Evolutionary conservation across 176 grass and related monocot species (phyloP).

Genomic region (Oryza meridionalis): DNA sequence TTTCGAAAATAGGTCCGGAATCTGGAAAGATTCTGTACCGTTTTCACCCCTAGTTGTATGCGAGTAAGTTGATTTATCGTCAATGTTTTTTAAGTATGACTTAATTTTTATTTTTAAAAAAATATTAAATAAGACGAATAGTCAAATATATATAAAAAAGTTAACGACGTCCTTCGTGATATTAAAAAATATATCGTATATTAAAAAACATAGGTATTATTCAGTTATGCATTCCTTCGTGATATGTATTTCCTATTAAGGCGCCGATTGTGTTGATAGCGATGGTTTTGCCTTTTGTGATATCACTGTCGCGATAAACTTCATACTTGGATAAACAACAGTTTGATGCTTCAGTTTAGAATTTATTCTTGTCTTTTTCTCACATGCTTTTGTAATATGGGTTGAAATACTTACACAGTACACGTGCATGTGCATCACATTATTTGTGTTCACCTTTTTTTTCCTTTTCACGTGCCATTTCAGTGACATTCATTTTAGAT

Average conservation of each 20-base stretch:
- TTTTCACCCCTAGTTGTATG: no score
- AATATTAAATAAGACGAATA: no score
- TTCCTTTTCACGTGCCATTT: not conserved
- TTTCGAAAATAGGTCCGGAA: no score
- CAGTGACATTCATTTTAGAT: not conserved
- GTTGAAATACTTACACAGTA: not conserved
- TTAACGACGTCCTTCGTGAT: no score
- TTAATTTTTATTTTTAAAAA: no score
- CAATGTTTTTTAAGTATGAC: no score
- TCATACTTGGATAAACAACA: not conserved
- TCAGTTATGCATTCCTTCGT: not conserved
- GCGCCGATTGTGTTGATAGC: not conserved
- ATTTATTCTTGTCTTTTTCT: not conserved
- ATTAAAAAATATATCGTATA: no score
- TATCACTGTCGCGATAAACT: not conserved
- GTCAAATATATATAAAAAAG: no score
- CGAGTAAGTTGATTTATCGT: no score
- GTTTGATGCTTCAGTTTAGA: not conserved
- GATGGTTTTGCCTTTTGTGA: not conserved
- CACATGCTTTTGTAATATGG: not conserved
- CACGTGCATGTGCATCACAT: not conserved
- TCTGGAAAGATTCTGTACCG: no score
- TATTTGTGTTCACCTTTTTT: not conserved
- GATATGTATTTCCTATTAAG: not conserved
- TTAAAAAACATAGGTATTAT: rapidly evolving